Conservation (phyloP, 768 basidiomycete species). For the Amanita muscaria region DNA sequence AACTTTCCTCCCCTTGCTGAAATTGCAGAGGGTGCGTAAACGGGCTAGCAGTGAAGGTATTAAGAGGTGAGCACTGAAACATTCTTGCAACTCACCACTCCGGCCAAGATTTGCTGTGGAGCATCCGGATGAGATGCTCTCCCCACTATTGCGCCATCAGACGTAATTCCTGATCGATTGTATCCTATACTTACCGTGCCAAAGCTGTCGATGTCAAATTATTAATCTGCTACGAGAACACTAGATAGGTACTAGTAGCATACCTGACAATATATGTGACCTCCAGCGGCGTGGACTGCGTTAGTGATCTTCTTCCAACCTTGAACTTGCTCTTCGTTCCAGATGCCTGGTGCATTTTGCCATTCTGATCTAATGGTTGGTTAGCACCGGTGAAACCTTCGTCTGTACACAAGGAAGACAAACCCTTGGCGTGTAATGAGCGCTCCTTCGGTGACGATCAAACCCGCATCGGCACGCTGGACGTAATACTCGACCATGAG, state of each 20-base stretch:
- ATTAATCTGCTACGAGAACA: background rate
- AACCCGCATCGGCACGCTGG: conserved; percentile 32
- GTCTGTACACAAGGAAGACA: background rate
- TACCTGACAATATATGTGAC: conserved; percentile 37
- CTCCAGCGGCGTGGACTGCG: conserved; percentile 36
- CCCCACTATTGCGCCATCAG: conserved; percentile 19
- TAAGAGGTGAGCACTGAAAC: background rate
- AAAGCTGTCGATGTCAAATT: conserved; percentile 18
- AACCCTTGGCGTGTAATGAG: conserved; percentile 36
- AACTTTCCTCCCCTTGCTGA: conserved; percentile 33
- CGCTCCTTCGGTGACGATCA: conserved; percentile 32
- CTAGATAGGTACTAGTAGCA: too few species aligned
- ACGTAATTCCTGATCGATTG: background rate
- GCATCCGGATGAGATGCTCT: conserved; percentile 29
- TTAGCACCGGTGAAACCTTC: background rate
- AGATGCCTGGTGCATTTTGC: conserved; percentile 38
- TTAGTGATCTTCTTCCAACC: conserved; percentile 40
- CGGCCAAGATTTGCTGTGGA: conserved; percentile 29
- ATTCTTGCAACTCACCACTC: conserved; percentile 18
- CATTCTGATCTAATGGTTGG: conserved; percentile 29
- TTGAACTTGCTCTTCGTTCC: conserved; percentile 33
- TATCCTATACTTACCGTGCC: conserved; percentile 26
- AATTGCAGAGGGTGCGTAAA: conserved; percentile 37
- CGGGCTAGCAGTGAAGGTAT: conserved; percentile 27
- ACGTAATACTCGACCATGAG: conserved; percentile 32